A percentile compares a stretch with the other conserved stretches of the same genome.
Evolutionary conservation across 1,139 yeast species (phyloP).

Genomic region (Candida freyschussii): DNA sequence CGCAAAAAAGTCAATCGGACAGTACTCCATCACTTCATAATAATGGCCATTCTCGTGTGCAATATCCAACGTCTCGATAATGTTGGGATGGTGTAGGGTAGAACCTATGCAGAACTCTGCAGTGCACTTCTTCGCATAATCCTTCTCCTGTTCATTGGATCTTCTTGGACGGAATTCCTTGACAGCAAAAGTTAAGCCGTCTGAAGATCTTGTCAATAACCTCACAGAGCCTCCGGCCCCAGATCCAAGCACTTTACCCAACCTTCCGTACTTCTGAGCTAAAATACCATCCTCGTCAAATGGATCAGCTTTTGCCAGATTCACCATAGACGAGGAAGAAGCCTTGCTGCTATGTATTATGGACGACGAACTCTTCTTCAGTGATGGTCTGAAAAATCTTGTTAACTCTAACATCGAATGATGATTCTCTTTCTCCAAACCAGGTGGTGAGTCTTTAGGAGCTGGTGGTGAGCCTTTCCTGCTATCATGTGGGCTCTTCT

Average conservation of each 20-base stretch:
- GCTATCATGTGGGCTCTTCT: neutral
- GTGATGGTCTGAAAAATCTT: constrained; percentile 49
- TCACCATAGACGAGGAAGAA: constrained; percentile 14
- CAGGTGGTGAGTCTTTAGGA: constrained; percentile 3
- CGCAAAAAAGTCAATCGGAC: constrained; percentile 94
- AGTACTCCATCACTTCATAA: constrained; percentile 96
- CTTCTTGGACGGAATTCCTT: constrained; percentile 90
- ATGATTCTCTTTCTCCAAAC: constrained; percentile 17
- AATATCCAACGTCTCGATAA: constrained; percentile 90
- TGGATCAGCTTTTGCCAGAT: constrained; percentile 24
- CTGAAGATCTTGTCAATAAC: constrained; percentile 74
- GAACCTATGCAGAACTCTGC: constrained; percentile 98
- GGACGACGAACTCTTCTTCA: constrained; percentile 12
- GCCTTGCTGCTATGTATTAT: constrained; percentile 11
- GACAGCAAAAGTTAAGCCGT: constrained; percentile 86
- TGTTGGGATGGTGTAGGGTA: constrained; percentile 88
- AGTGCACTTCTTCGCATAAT: constrained; percentile 91
- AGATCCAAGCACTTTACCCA: constrained; percentile 87
- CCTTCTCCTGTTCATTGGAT: constrained; percentile 78
- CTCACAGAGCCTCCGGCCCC: constrained; percentile 99
- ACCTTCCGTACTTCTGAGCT: constrained; percentile 79
- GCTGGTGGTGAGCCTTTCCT: constrained; percentile 6
- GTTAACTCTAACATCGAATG: constrained; percentile 77
- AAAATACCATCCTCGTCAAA: constrained; percentile 59
- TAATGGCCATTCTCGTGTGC: constrained; percentile 81